Base-by-base conservation (phyloP, 2,329 filamentous ascomycete genomes). In the Pseudodiploospora longispora region DNA sequence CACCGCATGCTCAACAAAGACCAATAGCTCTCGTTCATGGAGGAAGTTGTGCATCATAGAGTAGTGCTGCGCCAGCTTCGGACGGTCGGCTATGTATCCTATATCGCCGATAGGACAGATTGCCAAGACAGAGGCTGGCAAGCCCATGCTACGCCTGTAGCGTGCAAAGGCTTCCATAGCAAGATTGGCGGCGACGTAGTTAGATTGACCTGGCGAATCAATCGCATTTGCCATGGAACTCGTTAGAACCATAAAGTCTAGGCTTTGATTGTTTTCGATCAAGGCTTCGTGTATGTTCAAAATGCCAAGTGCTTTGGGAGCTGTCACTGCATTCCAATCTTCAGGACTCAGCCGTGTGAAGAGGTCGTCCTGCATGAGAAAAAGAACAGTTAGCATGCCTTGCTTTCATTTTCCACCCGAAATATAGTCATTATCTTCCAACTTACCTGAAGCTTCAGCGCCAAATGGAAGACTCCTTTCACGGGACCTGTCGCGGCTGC, bases 161-260 rank as follows among this genome's bases (percentile, higher is more conserved):
- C n/a, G 32, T 7, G 32, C 32, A 34, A 34, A 34, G 8, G 32
- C 32, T 34, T 34, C 32, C 32, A 34, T 34, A n/a, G n/a, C 7
- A 7, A 34, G 7, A n/a, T 34, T 34, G 7, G 32, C 32, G n/a
- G 32, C 32, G 32, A 34, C n/a, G 32, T 34, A 34, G 32, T 34
- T 34, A 34, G 8, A 8, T n/a, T 34, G 32, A 34, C 32, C 32
- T 34, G 7, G 8, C 8, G 7, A 8, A n/a, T n/a, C 7, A 7
- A n/a, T 34, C n/a, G n/a, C 32, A 8, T 8, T n/a, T 28, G 38
- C 38, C 6, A 30, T 28, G 12, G 38, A 40, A 28, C 38, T 40
- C 8, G 38, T 42, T 28, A 40, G 27, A 30, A 40, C 38, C n/a
- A 40, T 28, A 28, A 40, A 40, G 38, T 40, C 38, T 7, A n/a